Conservation (phyloP, 108 stramenopile genomes). For the Fistulifera solaris region DNA sequence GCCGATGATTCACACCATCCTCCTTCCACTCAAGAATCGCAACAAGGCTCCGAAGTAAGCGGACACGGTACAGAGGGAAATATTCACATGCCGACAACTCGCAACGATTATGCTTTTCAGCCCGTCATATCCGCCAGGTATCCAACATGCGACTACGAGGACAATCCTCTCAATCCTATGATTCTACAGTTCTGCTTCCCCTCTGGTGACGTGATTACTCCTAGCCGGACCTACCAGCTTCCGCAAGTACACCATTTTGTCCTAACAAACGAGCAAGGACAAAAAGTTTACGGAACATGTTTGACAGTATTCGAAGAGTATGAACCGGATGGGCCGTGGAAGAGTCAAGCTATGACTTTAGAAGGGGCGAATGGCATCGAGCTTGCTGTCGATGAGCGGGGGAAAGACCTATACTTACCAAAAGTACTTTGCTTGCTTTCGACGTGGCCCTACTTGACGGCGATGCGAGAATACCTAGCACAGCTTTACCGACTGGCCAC, state of each 20-base stretch:
- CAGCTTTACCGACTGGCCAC: conserved; percentile 91
- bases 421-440: conserved; percentile 86
- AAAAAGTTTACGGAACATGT: conserved; percentile 77
- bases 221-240: conserved; percentile 50
- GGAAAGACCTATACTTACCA: conserved; percentile 61
- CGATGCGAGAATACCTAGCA: conserved; percentile 83
- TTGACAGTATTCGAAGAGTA: conserved; percentile 83
- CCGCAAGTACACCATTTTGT: conserved; percentile 82
- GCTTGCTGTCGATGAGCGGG: conserved; percentile 17
- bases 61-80: conserved; percentile 33
- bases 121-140: conserved; percentile 74
- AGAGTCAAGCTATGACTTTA: neutral
- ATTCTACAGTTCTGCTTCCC: conserved; percentile 78
- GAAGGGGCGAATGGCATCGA: conserved; percentile 30
- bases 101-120: conserved; percentile 23
- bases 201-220: conserved; percentile 52
- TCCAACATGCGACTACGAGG: conserved; percentile 56
- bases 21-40: neutral
- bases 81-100: conserved; percentile 24
- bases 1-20: neutral
- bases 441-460: conserved; percentile 89
- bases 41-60: too few relatives aligned
- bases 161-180: conserved; percentile 77
- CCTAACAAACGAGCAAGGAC: conserved; percentile 70
- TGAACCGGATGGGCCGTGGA: conserved; percentile 6